phyloP scores from a whole-genome alignment of 176 grass and related monocot genomes.

The Poa annua region DNA sequence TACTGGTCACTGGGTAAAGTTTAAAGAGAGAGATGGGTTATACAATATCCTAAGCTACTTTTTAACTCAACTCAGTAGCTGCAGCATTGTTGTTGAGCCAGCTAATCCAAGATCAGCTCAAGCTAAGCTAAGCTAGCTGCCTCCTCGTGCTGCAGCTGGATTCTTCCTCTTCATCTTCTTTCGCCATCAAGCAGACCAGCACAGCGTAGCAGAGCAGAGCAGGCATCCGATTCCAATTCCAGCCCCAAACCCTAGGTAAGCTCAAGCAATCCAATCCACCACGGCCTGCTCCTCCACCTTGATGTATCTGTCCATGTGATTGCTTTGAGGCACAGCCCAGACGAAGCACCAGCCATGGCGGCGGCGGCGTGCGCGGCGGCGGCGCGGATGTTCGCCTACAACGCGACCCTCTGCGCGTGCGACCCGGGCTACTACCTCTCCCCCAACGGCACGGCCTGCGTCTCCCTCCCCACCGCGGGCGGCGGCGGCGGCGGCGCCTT shows the following conservation, averaged over 20 bases:
- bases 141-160: constrained; percentile 3
- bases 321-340: neutral
- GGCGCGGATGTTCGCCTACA: constrained; percentile 70
- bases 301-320: neutral
- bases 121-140: neutral
- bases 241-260: neutral
- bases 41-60: neutral
- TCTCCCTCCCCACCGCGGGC: neutral
- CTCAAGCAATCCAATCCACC: neutral
- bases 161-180: neutral
- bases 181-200: too few species aligned
- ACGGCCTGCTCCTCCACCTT: neutral
- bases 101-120: neutral
- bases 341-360: constrained; percentile 28
- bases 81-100: neutral
- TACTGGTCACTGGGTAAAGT: neutral
- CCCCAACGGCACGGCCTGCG: constrained; percentile 41
- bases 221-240: constrained; percentile 4
- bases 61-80: neutral
- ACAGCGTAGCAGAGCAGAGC: neutral
- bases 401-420: constrained; percentile 75
- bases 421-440: constrained; percentile 70
- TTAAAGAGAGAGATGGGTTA: neutral
- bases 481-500: constrained; percentile 28
- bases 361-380: constrained; percentile 51